Evolutionary conservation across 2,329 filamentous ascomycete genomes (phyloP).

Genomic region (Alternaria arbusti): DNA sequence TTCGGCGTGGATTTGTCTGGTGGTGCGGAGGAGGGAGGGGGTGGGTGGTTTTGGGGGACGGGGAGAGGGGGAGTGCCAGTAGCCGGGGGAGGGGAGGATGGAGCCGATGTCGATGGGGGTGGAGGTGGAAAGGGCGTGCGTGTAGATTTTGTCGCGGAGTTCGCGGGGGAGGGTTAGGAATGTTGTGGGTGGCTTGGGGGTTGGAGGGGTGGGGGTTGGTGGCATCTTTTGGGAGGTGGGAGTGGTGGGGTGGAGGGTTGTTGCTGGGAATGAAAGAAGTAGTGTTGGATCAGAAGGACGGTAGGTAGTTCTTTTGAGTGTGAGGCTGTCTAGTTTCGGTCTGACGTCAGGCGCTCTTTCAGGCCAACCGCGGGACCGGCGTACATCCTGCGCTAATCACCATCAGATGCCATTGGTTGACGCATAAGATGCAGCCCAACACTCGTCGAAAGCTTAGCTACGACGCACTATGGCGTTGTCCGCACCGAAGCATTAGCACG

Average conservation of each 20-base stretch:
- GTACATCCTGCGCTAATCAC: background rate
- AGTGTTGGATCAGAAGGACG: background rate
- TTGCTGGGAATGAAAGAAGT: background rate
- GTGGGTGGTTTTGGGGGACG: background rate
- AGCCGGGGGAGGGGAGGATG: background rate
- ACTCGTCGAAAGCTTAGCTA: background rate
- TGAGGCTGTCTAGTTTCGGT: background rate
- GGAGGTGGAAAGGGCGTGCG: rapidly evolving
- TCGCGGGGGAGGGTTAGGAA: background rate
- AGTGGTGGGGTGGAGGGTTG: background rate
- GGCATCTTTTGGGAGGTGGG: background rate
- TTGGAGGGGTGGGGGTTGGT: background rate
- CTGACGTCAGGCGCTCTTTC: background rate
- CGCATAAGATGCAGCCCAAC: rapidly evolving
- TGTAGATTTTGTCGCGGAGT: background rate
- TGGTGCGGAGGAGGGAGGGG: background rate
- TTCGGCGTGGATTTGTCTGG: background rate
- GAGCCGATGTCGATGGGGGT: background rate
- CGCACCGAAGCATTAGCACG: background rate
- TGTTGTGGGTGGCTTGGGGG: background rate
- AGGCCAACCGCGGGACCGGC: background rate
- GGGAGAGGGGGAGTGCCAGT: background rate
- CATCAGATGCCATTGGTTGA: background rate
- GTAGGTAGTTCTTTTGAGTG: background rate
- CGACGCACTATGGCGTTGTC: rapidly evolving